Percentiles rank a stretch among this genome's conserved stretches.
phyloP scores from a whole-genome alignment of 2,329 filamentous ascomycete genomes.

The Fusarium succisae region DNA sequence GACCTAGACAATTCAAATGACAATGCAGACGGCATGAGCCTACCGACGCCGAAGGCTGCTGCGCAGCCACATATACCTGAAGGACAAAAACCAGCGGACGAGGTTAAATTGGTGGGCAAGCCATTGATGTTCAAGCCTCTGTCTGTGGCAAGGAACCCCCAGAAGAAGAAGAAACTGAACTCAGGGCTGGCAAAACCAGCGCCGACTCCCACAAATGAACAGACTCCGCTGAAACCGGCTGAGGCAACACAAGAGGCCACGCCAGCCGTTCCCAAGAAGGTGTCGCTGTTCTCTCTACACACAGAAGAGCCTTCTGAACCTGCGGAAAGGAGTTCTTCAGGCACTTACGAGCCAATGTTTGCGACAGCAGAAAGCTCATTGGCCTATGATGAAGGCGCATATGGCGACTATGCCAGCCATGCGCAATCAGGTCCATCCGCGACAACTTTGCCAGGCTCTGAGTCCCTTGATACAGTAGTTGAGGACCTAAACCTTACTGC shows the following conservation, averaged over 20 bases:
- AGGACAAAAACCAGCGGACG: constrained; percentile 67
- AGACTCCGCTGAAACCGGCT: constrained; percentile 25
- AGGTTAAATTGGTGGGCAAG: constrained; percentile 78
- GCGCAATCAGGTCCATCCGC: constrained; percentile 47
- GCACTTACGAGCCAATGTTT: constrained; percentile 64
- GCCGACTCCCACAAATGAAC: constrained; percentile 8
- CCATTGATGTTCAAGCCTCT: constrained; percentile 89
- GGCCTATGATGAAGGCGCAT: constrained; percentile 33
- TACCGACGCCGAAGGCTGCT: constrained; percentile 54
- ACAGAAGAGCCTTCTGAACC: constrained; percentile 50
- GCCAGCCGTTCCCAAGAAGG: constrained; percentile 55
- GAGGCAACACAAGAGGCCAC: constrained; percentile 23
- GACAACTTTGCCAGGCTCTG: constrained; percentile 45
- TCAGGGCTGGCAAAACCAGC: constrained; percentile 21
- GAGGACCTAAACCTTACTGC: constrained; percentile 81
- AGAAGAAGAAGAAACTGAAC: constrained; percentile 69
- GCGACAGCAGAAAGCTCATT: constrained; percentile 42
- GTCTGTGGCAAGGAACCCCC: constrained; percentile 80
- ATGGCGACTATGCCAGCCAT: constrained; percentile 45
- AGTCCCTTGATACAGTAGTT: constrained; percentile 76
- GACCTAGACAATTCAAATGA: constrained; percentile 32
- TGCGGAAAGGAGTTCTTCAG: constrained; percentile 33
- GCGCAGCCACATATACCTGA: constrained; percentile 61
- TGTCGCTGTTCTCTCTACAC: constrained; percentile 76
- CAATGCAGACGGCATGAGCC: constrained; percentile 40